Base-by-base conservation (phyloP, 192 early-diverging fungal genomes). In the Linnemannia hyalina region DNA sequence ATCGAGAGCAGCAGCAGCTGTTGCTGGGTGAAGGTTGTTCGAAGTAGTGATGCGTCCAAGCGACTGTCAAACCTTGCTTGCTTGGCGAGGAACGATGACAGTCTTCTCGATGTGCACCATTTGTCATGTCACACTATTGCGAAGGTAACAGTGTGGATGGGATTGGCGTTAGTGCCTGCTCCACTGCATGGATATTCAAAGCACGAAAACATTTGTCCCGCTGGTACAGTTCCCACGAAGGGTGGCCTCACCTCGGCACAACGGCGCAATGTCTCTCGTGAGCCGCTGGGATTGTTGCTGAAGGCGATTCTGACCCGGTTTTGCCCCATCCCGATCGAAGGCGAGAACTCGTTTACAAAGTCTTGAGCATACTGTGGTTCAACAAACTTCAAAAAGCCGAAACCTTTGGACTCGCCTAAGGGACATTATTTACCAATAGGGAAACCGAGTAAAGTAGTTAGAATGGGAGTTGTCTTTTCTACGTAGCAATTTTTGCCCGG, bases 61-160 rank as follows among this genome's bases (percentile, higher is more conserved):
- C 75, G 84, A 81, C 80, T 80, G 80, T 81, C 79, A 86, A 86
- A 86, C 84, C 80, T 86, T 80, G 84, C 84, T 80, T 81, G 80
- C 82, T 78, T 78, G 77, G 68, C 77, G 60, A 78, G 73, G 70
- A 74, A 29, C 71, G 76, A 32, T 47, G 71, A 72, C 76, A 77
- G 52, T 49, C 69, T 63, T 83, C 71, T 7, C 23, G 57, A 60
- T 83, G 82, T 23, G 35, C 71, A 42, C 73, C 82, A 36, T 69
- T 74, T 60, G 40, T 26, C 74, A 78, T 68, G 40, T 71, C 82
- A 55, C 82, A 83, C 82, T 83, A 65, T 38, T 0, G 8, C n/a
- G 54, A 32, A 57, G 57, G 49, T 22, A 20, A 4, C 38, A 16
- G n/a, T 57, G 9, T 1, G 70, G 22, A 78, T 6, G 26, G 11